A percentile compares a stretch with the other conserved stretches of the same genome.
These are phyloP conservation scores for Taphrina pruni DNA, from an alignment of 1,139 yeast species.

Conservation along the genomic window DNA sequence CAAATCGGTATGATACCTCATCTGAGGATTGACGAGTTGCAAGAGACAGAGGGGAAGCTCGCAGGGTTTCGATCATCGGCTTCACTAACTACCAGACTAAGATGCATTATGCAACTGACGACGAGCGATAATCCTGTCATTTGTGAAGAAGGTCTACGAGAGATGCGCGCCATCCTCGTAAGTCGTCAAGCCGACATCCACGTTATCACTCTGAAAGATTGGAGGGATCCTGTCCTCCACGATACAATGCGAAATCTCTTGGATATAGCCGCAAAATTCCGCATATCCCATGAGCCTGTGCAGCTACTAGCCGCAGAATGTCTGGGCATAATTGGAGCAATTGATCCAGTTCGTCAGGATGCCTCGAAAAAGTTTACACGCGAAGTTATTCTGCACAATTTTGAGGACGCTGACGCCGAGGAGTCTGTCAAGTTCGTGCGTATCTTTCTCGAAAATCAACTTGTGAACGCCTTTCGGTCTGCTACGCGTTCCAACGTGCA, in stretches of 20 bases:
- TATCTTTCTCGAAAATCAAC: slow-evolving; percentile 67
- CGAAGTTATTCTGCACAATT: slow-evolving; percentile 63
- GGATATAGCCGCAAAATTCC: slow-evolving; percentile 66
- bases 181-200: slow-evolving; percentile 61
- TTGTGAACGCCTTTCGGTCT: slow-evolving; percentile 85
- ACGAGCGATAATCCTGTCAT: slow-evolving; percentile 75
- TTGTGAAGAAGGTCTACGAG: slow-evolving; percentile 76
- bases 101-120: slow-evolving; percentile 63
- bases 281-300: slow-evolving; percentile 58
- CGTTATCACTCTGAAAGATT: slow-evolving; percentile 47
- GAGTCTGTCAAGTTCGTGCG: slow-evolving; percentile 72
- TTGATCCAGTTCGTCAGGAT: slow-evolving; percentile 70
- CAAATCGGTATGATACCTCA: slow-evolving; percentile 47
- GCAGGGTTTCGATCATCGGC: slow-evolving; percentile 29
- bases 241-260: slow-evolving; percentile 63
- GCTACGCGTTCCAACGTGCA: slow-evolving; percentile 88
- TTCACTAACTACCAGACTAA: slow-evolving; percentile 49
- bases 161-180: slow-evolving; percentile 62
- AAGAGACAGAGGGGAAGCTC: slow-evolving; percentile 44
- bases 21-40: slow-evolving; percentile 47
- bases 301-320: slow-evolving; percentile 69
- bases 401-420: slow-evolving; percentile 57
- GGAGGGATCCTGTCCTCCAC: slow-evolving; percentile 53
- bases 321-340: slow-evolving; percentile 76
- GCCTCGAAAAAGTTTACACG: slow-evolving; percentile 57